Evolutionary conservation across 495 filamentous ascomycete species (phyloP), one percentile per base, ranked within the genome.

Genomic region (Xylaria intraflava): DNA sequence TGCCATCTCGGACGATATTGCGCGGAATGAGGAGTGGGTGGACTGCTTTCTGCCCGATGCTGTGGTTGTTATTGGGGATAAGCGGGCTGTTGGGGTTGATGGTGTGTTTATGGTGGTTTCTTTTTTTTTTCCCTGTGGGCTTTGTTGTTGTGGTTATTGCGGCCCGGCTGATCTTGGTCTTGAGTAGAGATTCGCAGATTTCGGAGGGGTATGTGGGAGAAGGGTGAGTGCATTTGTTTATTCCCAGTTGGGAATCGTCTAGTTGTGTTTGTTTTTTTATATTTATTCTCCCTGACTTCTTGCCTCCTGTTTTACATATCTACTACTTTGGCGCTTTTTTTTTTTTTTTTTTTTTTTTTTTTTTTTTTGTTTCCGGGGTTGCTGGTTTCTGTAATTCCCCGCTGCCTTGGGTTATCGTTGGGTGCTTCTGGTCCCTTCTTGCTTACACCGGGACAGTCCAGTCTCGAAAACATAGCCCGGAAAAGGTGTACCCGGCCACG

Each of bases 21-120:
- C 56, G 12, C 46, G 46, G 39, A 66, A 66, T 27, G 68, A 68
- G n/a, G 66, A 71, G 36, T 75, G 72, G 72, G 57, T 69, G 24
- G 53, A 40, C 20, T 66, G 46, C 35, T 75, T 74, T 56, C n/a
- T 40, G 7, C 59, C 66, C 0, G 61, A 64, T 22, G 70, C 71
- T 26, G 50, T 46, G 24, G 42, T 74, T 3, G 53, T 67, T 1
- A 66, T 75, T 31, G 71, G 67, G 0, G 57, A 57, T 7, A 61
- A 62, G 8, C 41, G 46, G 14, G 69, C 70, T 0, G 46, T 31
- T 10, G 70, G 70, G 11, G 58, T 38, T 10, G 58, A 69, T 12
- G 62, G 72, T 72, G 41, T 26, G 61, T 56, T 8, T 47, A 19
- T n/a, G n/a, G n/a, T n/a, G n/a, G n/a, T n/a, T n/a, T n/a, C n/a